Evolutionary conservation across 2,329 filamentous ascomycete species (phyloP).

Genomic region (Diplocarpon mali): DNA sequence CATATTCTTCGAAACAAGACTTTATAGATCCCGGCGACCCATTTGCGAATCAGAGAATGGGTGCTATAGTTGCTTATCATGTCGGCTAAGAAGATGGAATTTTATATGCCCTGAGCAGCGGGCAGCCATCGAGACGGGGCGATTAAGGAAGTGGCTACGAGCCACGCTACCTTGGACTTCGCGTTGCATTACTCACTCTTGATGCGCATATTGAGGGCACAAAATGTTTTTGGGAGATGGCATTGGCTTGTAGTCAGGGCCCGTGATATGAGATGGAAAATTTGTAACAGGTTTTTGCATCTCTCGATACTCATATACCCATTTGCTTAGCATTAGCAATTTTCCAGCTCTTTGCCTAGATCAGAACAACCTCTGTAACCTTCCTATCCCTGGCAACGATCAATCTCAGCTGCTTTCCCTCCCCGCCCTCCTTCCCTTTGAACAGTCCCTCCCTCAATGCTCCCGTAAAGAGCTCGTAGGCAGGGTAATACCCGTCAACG

Average conservation of each 20-base stretch:
- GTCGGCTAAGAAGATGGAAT: too few species aligned
- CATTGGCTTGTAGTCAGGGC: slow-evolving; percentile 2
- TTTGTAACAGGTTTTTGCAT: neutral
- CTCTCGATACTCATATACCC: slow-evolving; percentile 16
- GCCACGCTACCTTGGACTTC: too few species aligned
- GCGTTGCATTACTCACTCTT: too few species aligned
- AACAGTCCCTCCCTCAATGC: slow-evolving; percentile 38
- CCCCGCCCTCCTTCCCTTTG: slow-evolving; percentile 18
- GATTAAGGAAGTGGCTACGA: too few species aligned
- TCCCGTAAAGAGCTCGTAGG: slow-evolving; percentile 44
- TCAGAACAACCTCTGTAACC: slow-evolving; percentile 29
- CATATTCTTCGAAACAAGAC: neutral
- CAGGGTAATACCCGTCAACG: slow-evolving; percentile 47
- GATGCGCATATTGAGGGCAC: too few species aligned
- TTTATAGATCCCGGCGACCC: neutral
- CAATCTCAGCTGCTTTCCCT: slow-evolving; percentile 38
- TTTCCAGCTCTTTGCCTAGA: slow-evolving; percentile 10
- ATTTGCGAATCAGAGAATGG: neutral
- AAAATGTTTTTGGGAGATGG: neutral
- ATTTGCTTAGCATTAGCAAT: slow-evolving; percentile 12
- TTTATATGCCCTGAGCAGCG: too few species aligned
- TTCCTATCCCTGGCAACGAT: slow-evolving; percentile 36
- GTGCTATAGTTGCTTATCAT: too few species aligned
- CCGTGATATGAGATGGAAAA: neutral
- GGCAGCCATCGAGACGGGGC: too few species aligned